Base-by-base conservation (phyloP, 108 stramenopile species). In the Fragilaria crotonensis region DNA sequence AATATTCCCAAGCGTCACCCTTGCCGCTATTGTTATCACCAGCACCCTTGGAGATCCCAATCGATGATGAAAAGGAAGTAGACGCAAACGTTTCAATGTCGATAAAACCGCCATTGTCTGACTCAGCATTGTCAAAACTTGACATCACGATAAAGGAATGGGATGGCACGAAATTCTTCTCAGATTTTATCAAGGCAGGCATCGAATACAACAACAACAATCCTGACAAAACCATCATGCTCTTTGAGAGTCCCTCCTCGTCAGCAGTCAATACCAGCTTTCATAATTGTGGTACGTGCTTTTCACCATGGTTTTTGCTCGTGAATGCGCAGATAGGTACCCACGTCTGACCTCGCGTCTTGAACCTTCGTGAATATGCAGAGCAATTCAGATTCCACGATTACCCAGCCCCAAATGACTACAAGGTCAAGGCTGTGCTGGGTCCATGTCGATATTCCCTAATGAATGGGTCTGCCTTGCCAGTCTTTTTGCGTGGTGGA, bases 181-280 rank as follows among this genome's bases (percentile, higher is more conserved):
- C n/a, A 17, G 68, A 70, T 21, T 70, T 44, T 33, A 70, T 70
- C 48, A 62, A 70, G 49, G 62, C 54, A 30, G 68, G 68, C 18
- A 36, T 62, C 23, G 62, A 63, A 20, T 63, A 58, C 25, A n/a
- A 30, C 19, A 51, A 31, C 33, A 33, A 52, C 18, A n/a, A 59
- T 18, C 17, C 32, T 19, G 36, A 54, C 19, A 27, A 57, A 18
- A 62, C 58, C 21, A 48, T 70, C 55, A 70, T 70, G 68, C 48
- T 70, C n/a, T 70, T 63, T 57, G 68, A 70, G 36, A 60, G 59
- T 63, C 68, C 68, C 4, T 63, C 62, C 26, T 63, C 68, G 1
- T 11, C 36, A 41, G 7, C 36, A 7, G 36, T 7, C 36, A 14
- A 14, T 11, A 41, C 7, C 14, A 14, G 11, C 7, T 41, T 41